These are phyloP conservation scores for Fusarium globosum DNA, from an alignment of 2,329 filamentous ascomycete species.

Conservation along the genomic window DNA sequence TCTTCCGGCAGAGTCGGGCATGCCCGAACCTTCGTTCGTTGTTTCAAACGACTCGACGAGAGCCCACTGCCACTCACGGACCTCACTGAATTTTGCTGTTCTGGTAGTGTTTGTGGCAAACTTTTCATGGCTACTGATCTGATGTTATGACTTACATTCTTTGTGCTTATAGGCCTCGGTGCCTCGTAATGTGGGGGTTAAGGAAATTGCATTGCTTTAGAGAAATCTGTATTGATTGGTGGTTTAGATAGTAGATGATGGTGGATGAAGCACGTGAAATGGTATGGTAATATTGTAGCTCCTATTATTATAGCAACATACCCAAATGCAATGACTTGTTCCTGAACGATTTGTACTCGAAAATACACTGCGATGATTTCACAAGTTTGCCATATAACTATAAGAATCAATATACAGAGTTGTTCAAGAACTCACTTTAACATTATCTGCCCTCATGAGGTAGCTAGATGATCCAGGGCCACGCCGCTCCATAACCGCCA, in stretches of 20 bases:
- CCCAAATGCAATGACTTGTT: neutral
- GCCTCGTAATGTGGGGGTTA: neutral
- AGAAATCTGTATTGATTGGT: constrained; percentile 30
- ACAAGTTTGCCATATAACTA: rapidly evolving
- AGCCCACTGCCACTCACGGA: neutral
- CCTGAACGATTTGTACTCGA: neutral
- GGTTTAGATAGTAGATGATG: constrained; percentile 18
- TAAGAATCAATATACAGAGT: neutral
- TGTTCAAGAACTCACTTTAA: neutral
- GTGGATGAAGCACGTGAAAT: constrained; percentile 29
- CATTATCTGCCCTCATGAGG: neutral
- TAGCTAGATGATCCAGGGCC: too few species aligned
- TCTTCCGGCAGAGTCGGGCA: neutral
- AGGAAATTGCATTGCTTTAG: neutral
- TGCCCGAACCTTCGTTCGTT: neutral
- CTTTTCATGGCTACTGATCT: neutral
- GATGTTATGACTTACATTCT: neutral
- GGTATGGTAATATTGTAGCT: constrained; percentile 28
- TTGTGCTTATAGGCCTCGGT: neutral
- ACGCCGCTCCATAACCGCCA: rapidly evolving
- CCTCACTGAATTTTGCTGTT: neutral
- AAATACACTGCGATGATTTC: neutral
- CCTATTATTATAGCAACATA: constrained; percentile 25
- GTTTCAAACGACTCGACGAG: constrained; percentile 1
- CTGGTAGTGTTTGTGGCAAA: neutral